phyloP scores from a whole-genome alignment of 306 rosid species.

The Trifolium repens region DNA sequence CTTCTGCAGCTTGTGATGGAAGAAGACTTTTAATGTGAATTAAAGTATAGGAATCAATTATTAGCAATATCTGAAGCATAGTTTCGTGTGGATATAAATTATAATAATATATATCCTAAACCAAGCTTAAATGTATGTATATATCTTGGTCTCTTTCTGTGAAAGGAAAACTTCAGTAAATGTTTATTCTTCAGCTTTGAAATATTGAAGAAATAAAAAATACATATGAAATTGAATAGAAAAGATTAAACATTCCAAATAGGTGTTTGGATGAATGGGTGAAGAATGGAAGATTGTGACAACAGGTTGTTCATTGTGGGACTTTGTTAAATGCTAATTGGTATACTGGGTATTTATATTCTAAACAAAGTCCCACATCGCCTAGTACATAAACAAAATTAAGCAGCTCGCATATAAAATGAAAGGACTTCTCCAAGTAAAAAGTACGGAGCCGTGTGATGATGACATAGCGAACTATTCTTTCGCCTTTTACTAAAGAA shows the following conservation, averaged over 20 bases:
- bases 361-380: neutral
- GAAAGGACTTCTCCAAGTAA: neutral
- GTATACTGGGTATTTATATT: neutral
- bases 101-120: too few species aligned
- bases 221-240: neutral
- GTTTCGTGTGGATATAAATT: neutral
- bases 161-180: neutral
- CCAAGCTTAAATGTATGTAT: too few species aligned
- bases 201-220: neutral
- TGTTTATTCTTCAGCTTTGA: neutral
- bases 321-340: too few species aligned
- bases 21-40: too few species aligned
- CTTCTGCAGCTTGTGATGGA: too few species aligned
- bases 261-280: neutral
- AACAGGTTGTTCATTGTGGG: neutral
- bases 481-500: conserved; percentile 59
- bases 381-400: neutral
- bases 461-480: conserved; percentile 50
- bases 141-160: neutral
- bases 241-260: neutral
- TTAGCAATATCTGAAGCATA: neutral
- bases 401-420: neutral
- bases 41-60: too few species aligned
- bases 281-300: neutral
- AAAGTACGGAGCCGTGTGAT: neutral